A percentile compares a stretch with the other conserved stretches of the same genome.
Conservation (phyloP, 768 basidiomycete species). For the Tylopilus intermedius region DNA sequence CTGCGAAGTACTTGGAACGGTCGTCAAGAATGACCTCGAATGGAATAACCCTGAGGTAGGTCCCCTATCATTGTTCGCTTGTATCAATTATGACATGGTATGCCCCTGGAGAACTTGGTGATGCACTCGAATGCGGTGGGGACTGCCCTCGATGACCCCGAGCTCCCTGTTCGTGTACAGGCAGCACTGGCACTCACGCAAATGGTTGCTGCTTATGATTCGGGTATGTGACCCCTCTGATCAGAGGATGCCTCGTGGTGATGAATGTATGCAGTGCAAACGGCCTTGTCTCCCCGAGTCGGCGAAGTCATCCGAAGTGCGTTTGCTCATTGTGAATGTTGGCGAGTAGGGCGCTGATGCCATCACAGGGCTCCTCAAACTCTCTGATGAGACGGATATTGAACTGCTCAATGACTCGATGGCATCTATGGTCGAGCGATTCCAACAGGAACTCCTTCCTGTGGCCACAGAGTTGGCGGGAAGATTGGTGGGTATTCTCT, state of each 20-base stretch:
- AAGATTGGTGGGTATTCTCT: constrained; percentile 53
- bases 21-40: constrained; percentile 62
- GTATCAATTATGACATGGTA: constrained; percentile 1
- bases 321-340: constrained; percentile 5
- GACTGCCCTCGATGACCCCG: constrained; percentile 66
- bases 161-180: constrained; percentile 80
- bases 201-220: constrained; percentile 59
- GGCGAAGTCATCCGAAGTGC: constrained; percentile 84
- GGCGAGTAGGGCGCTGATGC: background rate
- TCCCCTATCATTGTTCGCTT: background rate
- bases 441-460: constrained; percentile 78
- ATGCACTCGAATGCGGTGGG: constrained; percentile 62
- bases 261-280: constrained; percentile 47
- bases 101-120: constrained; percentile 46
- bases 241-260: background rate
- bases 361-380: constrained; percentile 70
- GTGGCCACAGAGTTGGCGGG: constrained; percentile 78
- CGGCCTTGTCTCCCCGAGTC: constrained; percentile 67
- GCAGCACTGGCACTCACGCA: constrained; percentile 78
- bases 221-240: constrained; percentile 40
- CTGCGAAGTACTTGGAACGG: constrained; percentile 72
- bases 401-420: constrained; percentile 79
- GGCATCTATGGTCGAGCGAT: constrained; percentile 83
- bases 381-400: constrained; percentile 88
- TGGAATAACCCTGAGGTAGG: constrained; percentile 63